Evolutionary conservation across 208 protist species (phyloP).

Genomic region (Crithidia fasciculata): DNA sequence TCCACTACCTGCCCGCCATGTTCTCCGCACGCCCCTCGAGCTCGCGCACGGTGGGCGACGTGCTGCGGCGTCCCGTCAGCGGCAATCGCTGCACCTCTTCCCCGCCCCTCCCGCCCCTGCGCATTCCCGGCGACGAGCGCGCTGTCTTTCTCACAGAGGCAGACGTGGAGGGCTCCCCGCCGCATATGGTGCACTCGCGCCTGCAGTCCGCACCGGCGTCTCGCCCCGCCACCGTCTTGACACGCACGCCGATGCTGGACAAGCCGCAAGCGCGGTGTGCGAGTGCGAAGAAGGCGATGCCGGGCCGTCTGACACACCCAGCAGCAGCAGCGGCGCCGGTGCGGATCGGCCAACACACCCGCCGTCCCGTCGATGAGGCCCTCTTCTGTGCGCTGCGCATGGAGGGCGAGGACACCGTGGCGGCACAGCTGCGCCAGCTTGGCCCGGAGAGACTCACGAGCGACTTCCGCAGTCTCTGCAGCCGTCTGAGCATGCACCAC

Average conservation of each 20-base stretch:
- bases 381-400: conserved; percentile 32
- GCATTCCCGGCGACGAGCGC: neutral
- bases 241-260: neutral
- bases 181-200: neutral
- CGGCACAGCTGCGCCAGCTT: conserved; percentile 17
- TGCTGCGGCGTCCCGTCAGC: conserved; percentile 2
- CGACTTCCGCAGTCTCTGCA: conserved; percentile 26
- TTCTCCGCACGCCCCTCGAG: neutral
- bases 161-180: neutral
- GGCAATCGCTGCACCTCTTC: neutral
- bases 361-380: conserved; percentile 36
- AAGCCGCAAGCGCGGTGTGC: neutral
- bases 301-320: no score
- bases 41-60: conserved; percentile 8
- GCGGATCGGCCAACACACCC: neutral
- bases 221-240: neutral
- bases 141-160: neutral
- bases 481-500: conserved; percentile 34
- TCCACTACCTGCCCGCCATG: neutral
- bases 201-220: conserved; percentile 6
- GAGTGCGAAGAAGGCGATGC: neutral
- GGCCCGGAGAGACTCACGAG: conserved; percentile 15
- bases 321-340: no score
- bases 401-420: conserved; percentile 25
- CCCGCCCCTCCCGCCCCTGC: neutral